A percentile compares a stretch with the other conserved stretches of the same genome.
phyloP scores from a whole-genome alignment of 176 grass and related monocot species.

The Ensete ventricosum region DNA sequence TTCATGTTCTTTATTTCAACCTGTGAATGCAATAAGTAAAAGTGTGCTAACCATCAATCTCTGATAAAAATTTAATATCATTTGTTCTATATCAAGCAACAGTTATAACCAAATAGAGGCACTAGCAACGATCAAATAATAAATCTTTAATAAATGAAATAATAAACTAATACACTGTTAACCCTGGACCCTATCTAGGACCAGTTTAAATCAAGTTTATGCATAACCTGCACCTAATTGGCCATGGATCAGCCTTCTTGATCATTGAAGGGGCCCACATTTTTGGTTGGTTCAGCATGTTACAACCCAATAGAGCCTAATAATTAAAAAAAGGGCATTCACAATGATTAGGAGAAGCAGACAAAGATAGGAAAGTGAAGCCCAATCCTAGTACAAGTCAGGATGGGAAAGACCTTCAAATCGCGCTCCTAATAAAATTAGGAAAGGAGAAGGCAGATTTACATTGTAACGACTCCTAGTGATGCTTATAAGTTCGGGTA shows the following conservation, averaged over 20 bases:
- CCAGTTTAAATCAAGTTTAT: background rate
- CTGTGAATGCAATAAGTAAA: conserved; percentile 20
- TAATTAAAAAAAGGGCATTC: too few relatives aligned
- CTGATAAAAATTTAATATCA: background rate
- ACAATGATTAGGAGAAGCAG: too few relatives aligned
- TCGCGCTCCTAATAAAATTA: too few relatives aligned
- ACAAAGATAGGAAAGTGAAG: too few relatives aligned
- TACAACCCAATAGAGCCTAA: too few relatives aligned
- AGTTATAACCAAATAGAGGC: background rate
- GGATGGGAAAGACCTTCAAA: too few relatives aligned
- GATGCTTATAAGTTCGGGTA: too few relatives aligned
- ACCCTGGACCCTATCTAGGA: background rate
- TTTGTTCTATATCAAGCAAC: background rate
- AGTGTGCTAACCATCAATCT: conserved; percentile 13
- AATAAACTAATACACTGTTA: background rate
- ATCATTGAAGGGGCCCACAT: background rate
- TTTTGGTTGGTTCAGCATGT: too few relatives aligned
- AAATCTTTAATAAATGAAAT: background rate
- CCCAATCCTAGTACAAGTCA: too few relatives aligned
- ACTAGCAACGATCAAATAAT: background rate
- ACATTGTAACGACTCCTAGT: too few relatives aligned
- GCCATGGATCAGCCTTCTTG: background rate
- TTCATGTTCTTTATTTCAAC: conserved; percentile 97
- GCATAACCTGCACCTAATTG: too few relatives aligned
- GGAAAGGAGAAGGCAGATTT: too few relatives aligned